Evolutionary conservation across 306 rosid species (phyloP), one percentile per base, ranked within the genome.

Genomic region (Corylus avellana): DNA sequence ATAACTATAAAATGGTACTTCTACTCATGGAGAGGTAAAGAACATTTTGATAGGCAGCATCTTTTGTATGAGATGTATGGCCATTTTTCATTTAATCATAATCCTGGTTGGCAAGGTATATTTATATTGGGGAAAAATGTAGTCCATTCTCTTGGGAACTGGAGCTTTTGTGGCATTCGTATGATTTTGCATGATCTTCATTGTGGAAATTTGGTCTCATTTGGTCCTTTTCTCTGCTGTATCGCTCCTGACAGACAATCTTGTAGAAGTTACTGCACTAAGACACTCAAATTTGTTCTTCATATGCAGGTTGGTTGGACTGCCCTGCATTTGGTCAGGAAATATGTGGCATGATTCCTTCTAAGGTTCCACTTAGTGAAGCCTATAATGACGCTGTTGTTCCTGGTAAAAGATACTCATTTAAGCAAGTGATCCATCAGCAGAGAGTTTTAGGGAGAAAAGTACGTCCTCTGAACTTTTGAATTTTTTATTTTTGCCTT

Each of bases 351-450:
- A 91, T 96, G 92, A 85, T 96, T 80, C 99, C 99, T 89, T 96
- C 99, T 68, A 96, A 96, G 93, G 99, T 91, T 88, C 99, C 99
- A 49, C 92, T 96, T 48, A 89, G 92, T 78, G 99, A 96, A 85
- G 75, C 94, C 14, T 96, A 84, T 85, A 90, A 86, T 88, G 98
- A 93, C 72, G 83, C 70, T 77, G 77, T 96, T 83, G 63, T 78
- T 82, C 99, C 99, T 74, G 99, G 99, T 86, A 93, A 84, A 96
- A 90, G 99, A 93, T 96, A 96, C 89, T 93, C 99, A 81, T 96
- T 96, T 79, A 96, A 96, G 82, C 99, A 96, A 90, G 99, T 93
- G 86, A 86, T 91, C 75, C 99, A 96, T 78, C 97, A 90, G 70
- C 97, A 90, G 80, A 91, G 99, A 82, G 99, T 96, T 79, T 81